Evolutionary conservation across 176 grass and related monocot species (phyloP).

Genomic region (Aegilops sharonensis): DNA sequence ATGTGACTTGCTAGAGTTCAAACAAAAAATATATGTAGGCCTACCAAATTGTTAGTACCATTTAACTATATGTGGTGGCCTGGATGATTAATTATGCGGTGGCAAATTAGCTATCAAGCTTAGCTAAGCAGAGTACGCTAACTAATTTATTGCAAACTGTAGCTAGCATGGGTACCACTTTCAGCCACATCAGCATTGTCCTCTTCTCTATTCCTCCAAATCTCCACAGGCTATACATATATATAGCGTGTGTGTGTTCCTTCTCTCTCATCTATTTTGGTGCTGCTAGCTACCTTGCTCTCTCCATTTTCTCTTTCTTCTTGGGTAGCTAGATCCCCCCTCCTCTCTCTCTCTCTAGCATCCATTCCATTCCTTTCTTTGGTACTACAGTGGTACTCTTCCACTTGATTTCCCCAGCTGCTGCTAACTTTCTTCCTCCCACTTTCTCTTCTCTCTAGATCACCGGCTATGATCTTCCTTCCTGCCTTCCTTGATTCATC

Average conservation of each 20-base stretch:
- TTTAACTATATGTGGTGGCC: too few relatives aligned
- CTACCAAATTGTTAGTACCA: too few relatives aligned
- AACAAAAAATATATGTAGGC: too few relatives aligned
- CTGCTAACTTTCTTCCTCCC: neutral
- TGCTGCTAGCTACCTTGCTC: neutral
- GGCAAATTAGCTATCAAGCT: too few relatives aligned
- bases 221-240: neutral
- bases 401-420: too few relatives aligned
- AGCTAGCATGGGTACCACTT: neutral
- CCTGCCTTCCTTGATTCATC: slow-evolving; percentile 42
- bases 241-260: neutral
- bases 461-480: slow-evolving; percentile 42
- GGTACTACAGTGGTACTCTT: neutral
- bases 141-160: too few relatives aligned
- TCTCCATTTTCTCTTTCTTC: too few relatives aligned
- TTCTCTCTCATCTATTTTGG: neutral
- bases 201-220: neutral
- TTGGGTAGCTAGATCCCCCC: slow-evolving; percentile 7
- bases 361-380: neutral
- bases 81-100: too few relatives aligned
- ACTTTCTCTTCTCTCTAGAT: neutral
- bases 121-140: too few relatives aligned
- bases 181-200: too few relatives aligned
- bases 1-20: too few relatives aligned
- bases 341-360: too few relatives aligned